Base-by-base conservation (phyloP, 140 eudicot genomes). In the Ambrosia hybrid region DNA sequence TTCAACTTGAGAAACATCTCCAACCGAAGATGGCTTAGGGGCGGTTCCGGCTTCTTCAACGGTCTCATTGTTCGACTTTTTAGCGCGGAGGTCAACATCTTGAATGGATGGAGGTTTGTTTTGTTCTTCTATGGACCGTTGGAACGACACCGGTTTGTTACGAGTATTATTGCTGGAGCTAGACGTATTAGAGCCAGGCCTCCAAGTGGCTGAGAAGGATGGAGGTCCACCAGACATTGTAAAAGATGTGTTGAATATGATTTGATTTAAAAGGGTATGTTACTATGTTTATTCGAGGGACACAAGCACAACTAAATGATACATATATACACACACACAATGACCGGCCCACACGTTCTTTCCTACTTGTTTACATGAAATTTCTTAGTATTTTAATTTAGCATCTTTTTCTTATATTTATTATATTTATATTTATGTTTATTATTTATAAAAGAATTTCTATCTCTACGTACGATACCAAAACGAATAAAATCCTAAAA, bases 91-190 rank as follows among this genome's bases (percentile, higher is more conserved):
- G 16, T 56, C 61, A 0, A 16, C 61, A 15, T 56, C 33, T 56
- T 56, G 61, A 56, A 56, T 56, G 33, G 61, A 56, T 15, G 61
- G 61, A 17, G 61, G 36, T 56, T 56, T 56, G 53, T 48, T 48
- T 48, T 48, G 53, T 56, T 56, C 21, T 5, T 56, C 59, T 1
- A 53, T 53, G 26, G 57, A 12, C 3, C 15, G 15, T n/a, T 51
- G 57, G 30, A 53, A 14, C 26, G 59, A 53, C 6, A 53, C 59
- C 26, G 59, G 59, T 9, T 45, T 45, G 51, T 45, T 9, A 45
- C 51, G 51, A 7, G 9, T 45, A 45, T 6, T 45, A 7, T 45
- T 45, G 51, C 6, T 6, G 51, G 51, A 45, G 51, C 9, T 45
- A 45, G 51, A 45, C 9, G 51, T 45, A 4, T 6, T 3, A 9